Percentiles rank a stretch among this genome's conserved stretches.
Evolutionary conservation across 75 land plant species (phyloP).

Genomic region (Cunninghamia lanceolata): DNA sequence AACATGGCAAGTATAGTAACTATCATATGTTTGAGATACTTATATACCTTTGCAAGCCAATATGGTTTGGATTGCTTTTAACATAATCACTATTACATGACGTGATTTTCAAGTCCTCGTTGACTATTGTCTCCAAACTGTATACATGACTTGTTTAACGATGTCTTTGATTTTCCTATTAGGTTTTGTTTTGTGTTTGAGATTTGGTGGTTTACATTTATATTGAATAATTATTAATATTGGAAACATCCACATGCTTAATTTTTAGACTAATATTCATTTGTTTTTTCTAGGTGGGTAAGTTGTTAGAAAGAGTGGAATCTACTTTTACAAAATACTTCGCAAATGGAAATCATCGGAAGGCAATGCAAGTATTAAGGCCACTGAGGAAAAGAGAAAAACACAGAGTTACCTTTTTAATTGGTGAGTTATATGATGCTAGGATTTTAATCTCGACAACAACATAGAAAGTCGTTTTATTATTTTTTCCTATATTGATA

Average conservation of each 20-base stretch:
- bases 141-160: background rate
- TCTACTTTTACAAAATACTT: background rate
- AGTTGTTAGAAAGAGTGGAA: background rate
- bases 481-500: background rate
- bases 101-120: background rate
- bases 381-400: background rate
- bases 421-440: background rate
- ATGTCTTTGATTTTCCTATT: background rate
- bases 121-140: background rate
- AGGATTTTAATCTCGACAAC: background rate
- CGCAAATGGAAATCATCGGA: constrained; percentile 1
- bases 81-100: background rate
- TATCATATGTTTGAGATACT: background rate
- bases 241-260: background rate
- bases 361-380: background rate
- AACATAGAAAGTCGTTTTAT: background rate
- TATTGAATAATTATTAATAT: background rate
- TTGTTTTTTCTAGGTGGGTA: background rate
- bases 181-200: background rate
- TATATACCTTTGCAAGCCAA: background rate
- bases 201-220: background rate
- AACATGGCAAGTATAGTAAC: too few relatives aligned
- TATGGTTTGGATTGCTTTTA: background rate
- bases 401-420: constrained; percentile 1
- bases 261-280: background rate